phyloP scores from a whole-genome alignment of 805 yeast genomes.

The Nakazawaea wickerhamii region DNA sequence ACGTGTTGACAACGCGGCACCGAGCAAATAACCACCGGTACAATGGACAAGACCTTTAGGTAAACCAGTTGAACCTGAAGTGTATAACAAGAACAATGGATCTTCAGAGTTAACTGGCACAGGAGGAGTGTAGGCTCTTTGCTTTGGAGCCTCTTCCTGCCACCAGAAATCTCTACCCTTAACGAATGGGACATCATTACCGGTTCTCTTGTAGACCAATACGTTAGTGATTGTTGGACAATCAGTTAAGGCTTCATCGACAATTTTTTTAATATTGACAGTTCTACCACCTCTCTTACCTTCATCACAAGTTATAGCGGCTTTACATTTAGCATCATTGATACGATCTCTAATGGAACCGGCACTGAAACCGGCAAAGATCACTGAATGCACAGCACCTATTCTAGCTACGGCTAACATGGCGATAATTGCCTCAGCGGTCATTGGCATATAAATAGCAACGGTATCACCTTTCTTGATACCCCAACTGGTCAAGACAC shows the following conservation, averaged over 20 bases:
- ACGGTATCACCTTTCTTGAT: conserved; percentile 93
- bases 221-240: conserved; percentile 77
- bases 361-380: conserved; percentile 94
- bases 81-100: conserved; percentile 90
- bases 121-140: conserved; percentile 82
- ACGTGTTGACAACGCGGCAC: conserved; percentile 87
- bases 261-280: conserved; percentile 87
- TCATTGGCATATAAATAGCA: conserved; percentile 96
- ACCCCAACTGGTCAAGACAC: conserved; percentile 77
- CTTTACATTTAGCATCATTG: conserved; percentile 77
- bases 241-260: conserved; percentile 83
- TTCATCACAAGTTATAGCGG: conserved; percentile 92
- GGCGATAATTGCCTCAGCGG: conserved; percentile 93
- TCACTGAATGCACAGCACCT: conserved; percentile 95
- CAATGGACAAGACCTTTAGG: conserved; percentile 97
- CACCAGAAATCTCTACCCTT: conserved; percentile 89
- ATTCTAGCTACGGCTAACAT: conserved; percentile 88
- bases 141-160: conserved; percentile 83
- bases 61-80: conserved; percentile 97
- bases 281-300: conserved; percentile 94
- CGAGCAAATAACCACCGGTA: conserved; percentile 91
- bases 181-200: conserved; percentile 67
- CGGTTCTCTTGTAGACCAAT: conserved; percentile 85
- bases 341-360: conserved; percentile 91
- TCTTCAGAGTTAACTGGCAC: conserved; percentile 87